These are phyloP conservation scores for Nitzschia sp. DNA, from an alignment of 108 stramenopile species.

Conservation along the genomic window DNA sequence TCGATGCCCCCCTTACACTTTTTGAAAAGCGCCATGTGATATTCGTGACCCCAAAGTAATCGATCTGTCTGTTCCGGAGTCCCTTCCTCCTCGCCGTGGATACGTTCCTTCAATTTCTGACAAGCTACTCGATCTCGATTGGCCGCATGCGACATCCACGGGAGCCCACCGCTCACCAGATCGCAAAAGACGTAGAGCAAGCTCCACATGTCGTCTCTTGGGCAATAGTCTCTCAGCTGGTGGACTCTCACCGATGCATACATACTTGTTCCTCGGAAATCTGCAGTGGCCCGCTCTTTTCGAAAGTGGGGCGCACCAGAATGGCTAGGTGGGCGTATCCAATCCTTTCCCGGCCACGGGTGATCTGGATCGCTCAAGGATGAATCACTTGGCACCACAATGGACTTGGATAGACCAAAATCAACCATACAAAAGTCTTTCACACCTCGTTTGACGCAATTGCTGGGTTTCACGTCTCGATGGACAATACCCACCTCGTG, in stretches of 20 bases:
- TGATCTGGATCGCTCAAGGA: slow-evolving; percentile 56
- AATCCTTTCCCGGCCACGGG: slow-evolving; percentile 56
- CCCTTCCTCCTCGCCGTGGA: slow-evolving; percentile 62
- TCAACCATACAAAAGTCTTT: slow-evolving; percentile 73
- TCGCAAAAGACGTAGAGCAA: slow-evolving; percentile 89
- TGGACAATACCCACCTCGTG: slow-evolving; percentile 81
- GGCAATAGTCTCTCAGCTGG: slow-evolving; percentile 78
- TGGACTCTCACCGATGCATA: slow-evolving; percentile 82
- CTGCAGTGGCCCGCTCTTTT: slow-evolving; percentile 69
- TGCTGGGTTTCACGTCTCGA: slow-evolving; percentile 87
- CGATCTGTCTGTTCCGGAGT: slow-evolving; percentile 50
- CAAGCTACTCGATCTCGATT: slow-evolving; percentile 68
- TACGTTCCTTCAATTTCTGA: slow-evolving; percentile 74
- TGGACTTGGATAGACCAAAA: slow-evolving; percentile 84
- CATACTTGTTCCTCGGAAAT: slow-evolving; percentile 87
- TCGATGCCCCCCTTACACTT: slow-evolving; percentile 33
- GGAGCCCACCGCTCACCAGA: slow-evolving; percentile 80
- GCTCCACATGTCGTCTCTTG: slow-evolving; percentile 86
- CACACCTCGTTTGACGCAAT: slow-evolving; percentile 52
- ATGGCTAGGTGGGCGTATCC: slow-evolving; percentile 50
- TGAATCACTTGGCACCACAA: slow-evolving; percentile 75
- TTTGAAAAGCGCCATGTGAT: slow-evolving; percentile 57
- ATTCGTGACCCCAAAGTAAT: slow-evolving; percentile 75
- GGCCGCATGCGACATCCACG: slow-evolving; percentile 87
- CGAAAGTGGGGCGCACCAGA: slow-evolving; percentile 46